A percentile compares a stretch with the other conserved stretches of the same genome.
Conservation (phyloP, 805 yeast species). For the Pichia exigua region DNA sequence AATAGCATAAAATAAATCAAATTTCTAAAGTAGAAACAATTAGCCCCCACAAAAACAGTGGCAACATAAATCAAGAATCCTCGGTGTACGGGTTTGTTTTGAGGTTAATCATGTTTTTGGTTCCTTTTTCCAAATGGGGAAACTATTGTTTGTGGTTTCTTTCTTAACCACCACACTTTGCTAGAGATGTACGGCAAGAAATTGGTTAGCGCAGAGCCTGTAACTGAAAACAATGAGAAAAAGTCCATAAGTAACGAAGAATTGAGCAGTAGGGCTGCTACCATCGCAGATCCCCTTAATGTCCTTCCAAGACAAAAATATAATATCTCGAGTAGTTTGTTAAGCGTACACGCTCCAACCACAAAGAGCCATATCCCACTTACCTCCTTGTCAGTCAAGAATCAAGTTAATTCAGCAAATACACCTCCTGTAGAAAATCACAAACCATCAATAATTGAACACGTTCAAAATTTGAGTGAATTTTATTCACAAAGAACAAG, state of each 20-base stretch:
- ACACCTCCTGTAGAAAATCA: neutral
- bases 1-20: neutral
- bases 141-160: neutral
- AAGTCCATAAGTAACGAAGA: neutral
- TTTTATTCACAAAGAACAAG: neutral
- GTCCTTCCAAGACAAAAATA: neutral
- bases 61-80: no score
- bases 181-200: neutral
- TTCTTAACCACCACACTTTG: neutral
- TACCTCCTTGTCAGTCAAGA: neutral
- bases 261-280: neutral
- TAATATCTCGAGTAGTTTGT: neutral
- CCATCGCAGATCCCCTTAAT: neutral
- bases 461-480: neutral
- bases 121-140: neutral
- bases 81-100: neutral
- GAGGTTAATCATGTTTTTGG: neutral
- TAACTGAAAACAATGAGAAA: neutral
- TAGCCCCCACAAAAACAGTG: neutral
- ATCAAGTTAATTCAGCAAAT: neutral
- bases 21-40: no score
- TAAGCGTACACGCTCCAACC: neutral
- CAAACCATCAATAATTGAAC: neutral
- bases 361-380: neutral
- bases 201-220: neutral